Base-by-base conservation (phyloP, 2,329 filamentous ascomycete genomes). In the Diaporthe caulivora region DNA sequence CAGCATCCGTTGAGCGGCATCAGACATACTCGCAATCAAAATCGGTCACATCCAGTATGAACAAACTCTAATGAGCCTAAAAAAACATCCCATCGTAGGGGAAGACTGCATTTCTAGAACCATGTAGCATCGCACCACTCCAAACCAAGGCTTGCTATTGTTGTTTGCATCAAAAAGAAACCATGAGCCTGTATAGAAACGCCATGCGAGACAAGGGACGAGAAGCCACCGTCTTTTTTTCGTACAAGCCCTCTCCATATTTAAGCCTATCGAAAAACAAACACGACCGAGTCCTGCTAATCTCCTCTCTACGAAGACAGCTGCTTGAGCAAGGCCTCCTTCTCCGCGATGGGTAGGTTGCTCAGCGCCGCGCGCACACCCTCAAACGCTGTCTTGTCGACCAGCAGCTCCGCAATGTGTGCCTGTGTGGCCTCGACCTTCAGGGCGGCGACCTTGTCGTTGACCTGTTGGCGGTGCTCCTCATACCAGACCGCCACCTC, bases 401-500 rank as follows among this genome's bases (percentile, higher is more conserved):
- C 87, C 57, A 75, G 37, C 60, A 75, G 40, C 70, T 74, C 72
- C 6, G 72, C 87, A 26, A 75, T 72, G 54, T 75, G 74, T 29
- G 65, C 31, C 24, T 68, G 64, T 10, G 72, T 72, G 17, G 90
- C 87, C 70, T 97, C 93, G 7, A 90, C 89, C 89, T 95, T 97
- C 80, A 98, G 87, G 17, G 87, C 85, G 82, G 98, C 95, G 37
- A 98, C 91, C 90, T 97, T 97, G 76, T 93, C 90, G 76, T 93
- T 89, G 67, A 99, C 91, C 53, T 87, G 86, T 87, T 96, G 94
- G 81, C 94, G 89, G 86, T 98, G 97, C 86, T 96, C 92, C 88
- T 99, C 97, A 82, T 98, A 98, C 97, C 97, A 99, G 78, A 92
- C 89, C 5, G 95, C 94, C 37, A 98, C 97, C 77, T 92, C 92